These are phyloP conservation scores for Tolypocladium cylindrosporum DNA, from an alignment of 2,329 filamentous ascomycete genomes.

Conservation along the genomic window DNA sequence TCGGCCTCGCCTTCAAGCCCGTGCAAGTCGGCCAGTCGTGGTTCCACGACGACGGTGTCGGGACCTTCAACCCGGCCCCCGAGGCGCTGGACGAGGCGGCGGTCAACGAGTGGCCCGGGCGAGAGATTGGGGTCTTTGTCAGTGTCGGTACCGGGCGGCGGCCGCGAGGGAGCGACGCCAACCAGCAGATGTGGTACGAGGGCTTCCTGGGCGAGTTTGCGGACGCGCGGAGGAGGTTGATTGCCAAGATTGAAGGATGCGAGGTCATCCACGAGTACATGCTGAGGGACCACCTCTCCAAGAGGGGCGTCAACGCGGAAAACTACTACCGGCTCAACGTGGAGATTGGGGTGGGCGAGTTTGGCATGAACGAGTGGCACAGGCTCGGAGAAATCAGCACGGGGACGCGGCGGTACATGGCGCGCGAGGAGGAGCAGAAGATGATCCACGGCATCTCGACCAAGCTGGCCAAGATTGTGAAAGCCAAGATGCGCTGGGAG, in stretches of 20 bases:
- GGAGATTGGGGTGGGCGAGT: conserved; percentile 90
- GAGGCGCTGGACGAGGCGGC: conserved; percentile 82
- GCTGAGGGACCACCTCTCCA: conserved; percentile 66
- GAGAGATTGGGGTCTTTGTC: conserved; percentile 85
- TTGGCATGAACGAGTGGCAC: conserved; percentile 98
- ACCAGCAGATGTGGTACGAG: conserved; percentile 81
- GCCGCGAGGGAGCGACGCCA: conserved; percentile 53
- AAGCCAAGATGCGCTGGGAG: conserved; percentile 61
- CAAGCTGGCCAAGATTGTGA: conserved; percentile 75
- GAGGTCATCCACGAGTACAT: conserved; percentile 84
- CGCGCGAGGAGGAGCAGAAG: conserved; percentile 60
- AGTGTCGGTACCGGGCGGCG: conserved; percentile 92
- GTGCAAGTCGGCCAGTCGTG: conserved; percentile 87
- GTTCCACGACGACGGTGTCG: conserved; percentile 87
- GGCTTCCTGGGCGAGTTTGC: conserved; percentile 88
- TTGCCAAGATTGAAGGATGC: conserved; percentile 90
- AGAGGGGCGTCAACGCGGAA: conserved; percentile 71
- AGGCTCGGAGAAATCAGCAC: conserved; percentile 92
- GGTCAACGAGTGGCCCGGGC: conserved; percentile 88
- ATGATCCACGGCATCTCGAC: conserved; percentile 68
- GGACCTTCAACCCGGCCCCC: conserved; percentile 85
- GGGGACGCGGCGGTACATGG: conserved; percentile 75
- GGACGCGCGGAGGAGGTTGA: conserved; percentile 74
- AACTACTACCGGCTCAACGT: conserved; percentile 97
- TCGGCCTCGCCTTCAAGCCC: conserved; percentile 89